phyloP scores from a whole-genome alignment of 139 green algal species.

The Volvox africanus region DNA sequence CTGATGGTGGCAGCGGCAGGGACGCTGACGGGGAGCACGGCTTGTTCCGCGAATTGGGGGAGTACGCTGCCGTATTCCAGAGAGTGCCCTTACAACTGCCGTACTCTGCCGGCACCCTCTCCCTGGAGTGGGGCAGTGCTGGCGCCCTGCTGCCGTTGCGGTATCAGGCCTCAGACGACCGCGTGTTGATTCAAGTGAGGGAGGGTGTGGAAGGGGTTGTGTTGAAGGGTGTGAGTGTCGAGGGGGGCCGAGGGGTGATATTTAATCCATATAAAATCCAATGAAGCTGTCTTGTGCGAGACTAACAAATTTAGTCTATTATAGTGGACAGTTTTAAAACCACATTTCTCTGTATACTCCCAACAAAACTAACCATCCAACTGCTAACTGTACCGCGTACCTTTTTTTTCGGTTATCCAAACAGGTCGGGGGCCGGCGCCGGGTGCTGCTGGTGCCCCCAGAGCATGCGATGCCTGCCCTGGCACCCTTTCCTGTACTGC shows the following conservation, averaged over 20 bases:
- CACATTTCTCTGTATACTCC: no score
- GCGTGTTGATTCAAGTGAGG: slow-evolving; percentile 69
- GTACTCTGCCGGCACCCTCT: slow-evolving; percentile 32
- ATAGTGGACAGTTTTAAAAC: no score
- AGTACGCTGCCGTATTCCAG: not conserved
- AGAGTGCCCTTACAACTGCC: not conserved
- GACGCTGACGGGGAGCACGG: not conserved
- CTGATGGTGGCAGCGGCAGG: not conserved
- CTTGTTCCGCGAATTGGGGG: not conserved
- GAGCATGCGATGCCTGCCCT: slow-evolving; percentile 66
- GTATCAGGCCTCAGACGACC: slow-evolving; percentile 62
- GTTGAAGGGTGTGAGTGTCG: no score
- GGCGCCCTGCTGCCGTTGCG: slow-evolving; percentile 66
- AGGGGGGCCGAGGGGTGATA: no score
- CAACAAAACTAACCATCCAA: no score
- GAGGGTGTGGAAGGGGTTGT: not conserved
- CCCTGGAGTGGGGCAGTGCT: slow-evolving; percentile 57
- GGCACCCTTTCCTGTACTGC: slow-evolving; percentile 82
- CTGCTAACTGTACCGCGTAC: no score
- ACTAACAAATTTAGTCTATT: no score
- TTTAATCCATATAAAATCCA: no score
- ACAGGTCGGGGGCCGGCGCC: slow-evolving; percentile 69
- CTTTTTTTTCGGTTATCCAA: no score
- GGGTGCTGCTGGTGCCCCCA: slow-evolving; percentile 77
- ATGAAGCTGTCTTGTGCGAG: no score